Evolutionary conservation across 352 stramenopile genomes (phyloP).

Genomic region (Phytopythium kandeliae): DNA sequence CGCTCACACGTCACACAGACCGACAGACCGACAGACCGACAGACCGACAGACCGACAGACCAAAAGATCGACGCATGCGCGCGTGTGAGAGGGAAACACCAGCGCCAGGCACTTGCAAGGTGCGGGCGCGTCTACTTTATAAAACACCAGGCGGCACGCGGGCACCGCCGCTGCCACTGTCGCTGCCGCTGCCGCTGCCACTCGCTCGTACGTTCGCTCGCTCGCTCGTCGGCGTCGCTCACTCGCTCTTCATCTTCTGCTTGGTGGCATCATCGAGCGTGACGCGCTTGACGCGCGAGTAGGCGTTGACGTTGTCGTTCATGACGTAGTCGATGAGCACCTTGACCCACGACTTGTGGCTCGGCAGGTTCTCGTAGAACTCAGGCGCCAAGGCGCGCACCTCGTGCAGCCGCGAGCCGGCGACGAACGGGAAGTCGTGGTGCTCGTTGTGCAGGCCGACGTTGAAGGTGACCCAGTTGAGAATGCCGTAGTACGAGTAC

Average conservation of each 20-base stretch:
- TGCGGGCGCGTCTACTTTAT: conserved; percentile 2
- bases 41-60: no score
- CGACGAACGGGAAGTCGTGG: conserved; percentile 95
- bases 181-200: not conserved
- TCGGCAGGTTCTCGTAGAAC: conserved; percentile 94
- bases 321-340: conserved; percentile 94
- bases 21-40: no score
- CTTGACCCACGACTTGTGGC: conserved; percentile 91
- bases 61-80: no score
- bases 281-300: conserved; percentile 88
- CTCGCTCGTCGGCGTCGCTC: conserved; percentile 6
- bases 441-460: conserved; percentile 99
- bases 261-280: conserved; percentile 46
- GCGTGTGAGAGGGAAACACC: not conserved
- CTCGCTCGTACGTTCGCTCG: not conserved
- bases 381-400: conserved; percentile 89
- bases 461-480: conserved; percentile 97
- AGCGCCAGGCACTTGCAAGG: not conserved
- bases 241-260: conserved; percentile 74
- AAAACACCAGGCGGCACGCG: not conserved
- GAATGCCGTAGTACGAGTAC: conserved; percentile 97
- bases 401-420: conserved; percentile 87
- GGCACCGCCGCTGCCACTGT: no score
- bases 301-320: conserved; percentile 89
- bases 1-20: not conserved